Conservation (phyloP, 192 early-diverging fungal genomes). For the Cetraspora pellucida region DNA sequence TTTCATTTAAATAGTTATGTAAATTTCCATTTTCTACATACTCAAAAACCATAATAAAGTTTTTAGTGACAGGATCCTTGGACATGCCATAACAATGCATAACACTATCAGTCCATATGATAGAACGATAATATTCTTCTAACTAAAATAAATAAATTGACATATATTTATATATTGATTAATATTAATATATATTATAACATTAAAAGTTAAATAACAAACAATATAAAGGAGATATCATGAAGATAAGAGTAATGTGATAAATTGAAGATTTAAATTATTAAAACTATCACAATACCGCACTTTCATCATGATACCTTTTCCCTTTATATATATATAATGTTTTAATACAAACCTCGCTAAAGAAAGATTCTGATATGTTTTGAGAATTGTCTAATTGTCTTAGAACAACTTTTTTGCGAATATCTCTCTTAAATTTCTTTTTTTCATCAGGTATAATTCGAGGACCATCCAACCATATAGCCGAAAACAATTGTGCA, state of each 20-base stretch:
- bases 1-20: conserved; percentile 1
- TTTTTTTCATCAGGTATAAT: not conserved
- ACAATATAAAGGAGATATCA: no score
- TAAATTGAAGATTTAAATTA: no score
- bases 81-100: conserved; percentile 22
- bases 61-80: conserved; percentile 1
- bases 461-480: not conserved
- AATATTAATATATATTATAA: not conserved
- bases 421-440: not conserved
- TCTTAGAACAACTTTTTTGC: conserved; percentile 16
- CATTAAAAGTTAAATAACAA: no score
- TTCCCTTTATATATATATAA: no score
- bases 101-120: not conserved
- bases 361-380: not conserved
- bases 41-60: conserved; percentile 8
- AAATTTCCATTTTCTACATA: conserved; percentile 1
- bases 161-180: not conserved
- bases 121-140: not conserved
- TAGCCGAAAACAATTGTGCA: not conserved
- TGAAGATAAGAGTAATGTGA: no score
- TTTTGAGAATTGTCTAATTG: not conserved
- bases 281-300: no score
- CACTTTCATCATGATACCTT: no score
- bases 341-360: conserved; percentile 1
- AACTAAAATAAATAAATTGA: not conserved